A percentile compares a stretch with the other conserved stretches of the same genome.
These are phyloP conservation scores for Acacia pycnantha DNA, from an alignment of 331 rosid species.

Conservation along the genomic window DNA sequence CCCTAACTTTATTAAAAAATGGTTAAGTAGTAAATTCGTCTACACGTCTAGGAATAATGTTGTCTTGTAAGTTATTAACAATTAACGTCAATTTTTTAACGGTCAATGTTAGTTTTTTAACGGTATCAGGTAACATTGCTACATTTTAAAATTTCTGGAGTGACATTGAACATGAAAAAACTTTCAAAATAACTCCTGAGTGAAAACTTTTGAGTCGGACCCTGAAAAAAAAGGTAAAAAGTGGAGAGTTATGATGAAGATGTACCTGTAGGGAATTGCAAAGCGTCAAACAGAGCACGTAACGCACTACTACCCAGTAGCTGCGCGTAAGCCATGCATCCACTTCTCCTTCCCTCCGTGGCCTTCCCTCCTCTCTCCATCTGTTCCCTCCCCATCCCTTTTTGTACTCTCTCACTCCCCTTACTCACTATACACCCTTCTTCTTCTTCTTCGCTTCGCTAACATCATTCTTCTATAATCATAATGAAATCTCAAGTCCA, in stretches of 20 bases:
- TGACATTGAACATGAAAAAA: too few species aligned
- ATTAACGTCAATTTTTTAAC: too few species aligned
- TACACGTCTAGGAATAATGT: too few species aligned
- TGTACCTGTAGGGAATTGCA: slow-evolving; percentile 23
- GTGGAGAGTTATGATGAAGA: neutral
- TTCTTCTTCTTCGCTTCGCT: neutral
- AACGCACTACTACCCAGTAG: slow-evolving; percentile 19
- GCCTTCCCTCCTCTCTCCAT: slow-evolving; percentile 43
- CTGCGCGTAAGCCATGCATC: slow-evolving; percentile 71
- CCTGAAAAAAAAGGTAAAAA: neutral
- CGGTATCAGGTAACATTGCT: too few species aligned
- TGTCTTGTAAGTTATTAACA: too few species aligned
- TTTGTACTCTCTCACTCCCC: neutral
- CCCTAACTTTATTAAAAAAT: too few species aligned
- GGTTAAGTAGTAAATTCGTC: too few species aligned
- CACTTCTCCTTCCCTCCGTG: slow-evolving; percentile 39
- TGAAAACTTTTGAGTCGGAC: too few species aligned
- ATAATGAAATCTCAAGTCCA: slow-evolving; percentile 37
- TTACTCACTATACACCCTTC: neutral
- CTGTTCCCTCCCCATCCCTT: slow-evolving; percentile 31
- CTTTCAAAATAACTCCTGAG: too few species aligned
- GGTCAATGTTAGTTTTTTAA: too few species aligned
- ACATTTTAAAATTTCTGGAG: too few species aligned
- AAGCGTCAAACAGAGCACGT: slow-evolving; percentile 34
- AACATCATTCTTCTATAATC: neutral